phyloP scores from a whole-genome alignment of 768 basidiomycete genomes.

The Mycena epipterygia region DNA sequence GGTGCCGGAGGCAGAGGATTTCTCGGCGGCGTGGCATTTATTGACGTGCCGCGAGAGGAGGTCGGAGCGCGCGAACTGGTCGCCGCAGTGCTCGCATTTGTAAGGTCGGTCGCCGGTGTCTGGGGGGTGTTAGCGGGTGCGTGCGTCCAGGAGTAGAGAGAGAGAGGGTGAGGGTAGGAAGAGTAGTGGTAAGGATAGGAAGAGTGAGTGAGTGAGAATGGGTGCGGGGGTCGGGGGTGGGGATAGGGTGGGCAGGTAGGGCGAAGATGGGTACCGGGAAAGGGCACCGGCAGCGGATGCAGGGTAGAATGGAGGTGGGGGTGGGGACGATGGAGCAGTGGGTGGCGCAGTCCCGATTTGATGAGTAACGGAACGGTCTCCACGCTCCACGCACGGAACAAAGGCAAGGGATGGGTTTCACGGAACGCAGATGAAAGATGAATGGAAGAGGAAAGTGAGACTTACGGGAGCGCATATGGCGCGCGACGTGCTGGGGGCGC shows the following conservation, averaged over 20 bases:
- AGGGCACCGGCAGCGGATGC: too few species aligned
- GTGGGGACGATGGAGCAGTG: neutral
- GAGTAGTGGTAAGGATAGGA: too few species aligned
- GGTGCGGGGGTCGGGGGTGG: too few species aligned
- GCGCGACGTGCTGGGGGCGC: constrained; percentile 89
- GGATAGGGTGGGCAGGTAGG: too few species aligned
- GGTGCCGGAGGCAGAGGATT: constrained; percentile 39
- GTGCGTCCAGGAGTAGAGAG: neutral
- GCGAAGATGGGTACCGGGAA: too few species aligned
- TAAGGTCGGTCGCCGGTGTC: constrained; percentile 93
- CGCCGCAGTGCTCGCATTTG: constrained; percentile 89
- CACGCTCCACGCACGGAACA: neutral
- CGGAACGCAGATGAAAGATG: constrained; percentile 9
- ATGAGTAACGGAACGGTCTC: neutral
- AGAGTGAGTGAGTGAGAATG: too few species aligned
- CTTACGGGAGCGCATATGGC: constrained; percentile 93
- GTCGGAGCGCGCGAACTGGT: constrained; percentile 87
- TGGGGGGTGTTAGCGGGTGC: constrained; percentile 42
- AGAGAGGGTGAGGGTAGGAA: constrained; percentile 2
- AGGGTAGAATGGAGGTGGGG: too few species aligned
- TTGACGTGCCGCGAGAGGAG: constrained; percentile 89
- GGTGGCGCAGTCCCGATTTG: neutral
- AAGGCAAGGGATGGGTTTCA: neutral
- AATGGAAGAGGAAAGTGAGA: constrained; percentile 42
- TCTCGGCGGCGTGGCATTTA: constrained; percentile 89